phyloP scores from a whole-genome alignment of 352 stramenopile species.

The Pythium vanterpoolii region DNA sequence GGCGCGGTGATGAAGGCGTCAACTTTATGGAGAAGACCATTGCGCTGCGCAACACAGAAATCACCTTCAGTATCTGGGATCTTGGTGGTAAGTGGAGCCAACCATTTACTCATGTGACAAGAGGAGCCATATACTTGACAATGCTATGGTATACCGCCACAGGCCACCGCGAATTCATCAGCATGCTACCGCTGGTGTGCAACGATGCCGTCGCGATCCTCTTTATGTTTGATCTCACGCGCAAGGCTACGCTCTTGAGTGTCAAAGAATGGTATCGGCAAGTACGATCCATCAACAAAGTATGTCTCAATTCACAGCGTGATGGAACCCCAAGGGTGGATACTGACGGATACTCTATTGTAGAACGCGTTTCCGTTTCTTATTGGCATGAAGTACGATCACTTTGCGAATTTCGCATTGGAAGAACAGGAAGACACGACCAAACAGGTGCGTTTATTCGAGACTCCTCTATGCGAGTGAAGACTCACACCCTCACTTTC shows the following conservation, averaged over 20 bases:
- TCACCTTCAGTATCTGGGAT: conserved; percentile 96
- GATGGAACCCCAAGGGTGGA: background rate
- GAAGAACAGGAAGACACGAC: conserved; percentile 94
- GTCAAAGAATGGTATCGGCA: conserved; percentile 93
- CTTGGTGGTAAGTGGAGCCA: conserved; percentile 61
- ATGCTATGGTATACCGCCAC: background rate
- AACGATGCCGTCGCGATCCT: conserved; percentile 93
- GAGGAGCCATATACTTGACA: background rate
- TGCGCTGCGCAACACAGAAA: conserved; percentile 91
- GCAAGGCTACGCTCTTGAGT: conserved; percentile 90
- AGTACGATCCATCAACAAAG: conserved; percentile 90
- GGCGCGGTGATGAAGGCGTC: conserved; percentile 51
- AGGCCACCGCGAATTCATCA: conserved; percentile 92
- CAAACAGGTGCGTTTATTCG: conserved; percentile 64
- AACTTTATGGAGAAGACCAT: conserved; percentile 97
- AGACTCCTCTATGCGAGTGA: background rate
- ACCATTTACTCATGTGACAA: background rate
- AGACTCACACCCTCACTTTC: background rate
- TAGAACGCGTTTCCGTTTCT: conserved; percentile 92
- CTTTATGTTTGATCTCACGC: conserved; percentile 95
- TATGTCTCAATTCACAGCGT: background rate
- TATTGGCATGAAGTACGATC: conserved; percentile 94
- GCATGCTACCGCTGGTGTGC: conserved; percentile 93
- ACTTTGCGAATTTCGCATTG: conserved; percentile 86
- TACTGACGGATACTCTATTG: background rate